These are phyloP conservation scores for Aureobasidium sp. DNA, from an alignment of 2,329 filamentous ascomycete species.

Conservation along the genomic window DNA sequence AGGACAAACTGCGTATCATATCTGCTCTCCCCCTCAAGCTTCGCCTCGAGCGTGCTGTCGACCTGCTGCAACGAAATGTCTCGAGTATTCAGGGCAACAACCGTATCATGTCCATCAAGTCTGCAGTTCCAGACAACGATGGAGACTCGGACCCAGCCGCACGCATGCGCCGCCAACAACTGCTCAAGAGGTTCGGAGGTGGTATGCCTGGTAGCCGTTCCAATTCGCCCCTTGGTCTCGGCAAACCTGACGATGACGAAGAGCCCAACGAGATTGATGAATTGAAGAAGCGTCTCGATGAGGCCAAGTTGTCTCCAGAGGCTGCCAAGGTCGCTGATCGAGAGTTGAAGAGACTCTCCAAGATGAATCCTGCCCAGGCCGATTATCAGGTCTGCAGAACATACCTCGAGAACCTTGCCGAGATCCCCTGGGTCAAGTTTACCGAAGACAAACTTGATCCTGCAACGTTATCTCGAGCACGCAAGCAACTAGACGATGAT, in stretches of 20 bases:
- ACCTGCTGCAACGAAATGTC: constrained; percentile 74
- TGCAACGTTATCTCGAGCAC: constrained; percentile 67
- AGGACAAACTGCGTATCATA: constrained; percentile 83
- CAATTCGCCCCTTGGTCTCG: constrained; percentile 25
- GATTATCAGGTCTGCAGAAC: constrained; percentile 91
- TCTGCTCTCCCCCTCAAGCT: constrained; percentile 71
- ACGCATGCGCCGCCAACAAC: constrained; percentile 34
- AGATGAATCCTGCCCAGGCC: constrained; percentile 93
- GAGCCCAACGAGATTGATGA: constrained; percentile 87
- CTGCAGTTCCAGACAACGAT: constrained; percentile 33
- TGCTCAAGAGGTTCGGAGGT: constrained; percentile 26
- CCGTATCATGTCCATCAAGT: constrained; percentile 70
- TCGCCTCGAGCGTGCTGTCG: constrained; percentile 71
- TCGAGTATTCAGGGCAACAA: constrained; percentile 77
- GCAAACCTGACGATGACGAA: constrained; percentile 56
- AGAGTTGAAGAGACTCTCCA: constrained; percentile 77
- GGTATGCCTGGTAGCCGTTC: constrained; percentile 24
- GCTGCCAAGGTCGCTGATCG: constrained; percentile 84
- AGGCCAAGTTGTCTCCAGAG: constrained; percentile 71
- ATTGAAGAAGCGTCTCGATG: constrained; percentile 76
- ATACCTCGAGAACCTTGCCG: constrained; percentile 85
- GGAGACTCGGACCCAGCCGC: constrained; percentile 27
- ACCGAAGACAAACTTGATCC: constrained; percentile 81
- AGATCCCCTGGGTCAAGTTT: constrained; percentile 81
- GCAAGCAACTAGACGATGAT: constrained; percentile 87